Evolutionary conservation across 805 yeast species (phyloP), one percentile per base, ranked within the genome.

Genomic region (Ogataea glucozyma): DNA sequence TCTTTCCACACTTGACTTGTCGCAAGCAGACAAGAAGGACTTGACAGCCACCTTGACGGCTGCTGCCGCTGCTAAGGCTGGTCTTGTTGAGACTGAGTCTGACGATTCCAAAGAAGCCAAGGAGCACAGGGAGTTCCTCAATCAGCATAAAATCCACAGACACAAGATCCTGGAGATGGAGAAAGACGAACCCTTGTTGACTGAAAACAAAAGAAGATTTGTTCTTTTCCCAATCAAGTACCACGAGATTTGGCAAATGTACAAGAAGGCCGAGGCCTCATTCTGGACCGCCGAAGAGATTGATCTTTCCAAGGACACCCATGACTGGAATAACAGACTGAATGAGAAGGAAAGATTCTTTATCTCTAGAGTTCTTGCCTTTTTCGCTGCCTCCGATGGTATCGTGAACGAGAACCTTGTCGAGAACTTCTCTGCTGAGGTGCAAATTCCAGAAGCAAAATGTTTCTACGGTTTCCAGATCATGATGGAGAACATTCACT

Each of bases 231-330:
- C 99, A 54, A 88, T 91, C 71, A 85, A 87, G 71, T 93, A 89
- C 73, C 91, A 90, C 65, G 98, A 91, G 72, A 87, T 91, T 66
- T 91, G 98, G 98, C 96, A 91, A 69, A 90, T 95, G 76, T 91
- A 91, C 72, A 91, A 91, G 76, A 88, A 91, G 72, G 97, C 98
- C 39, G 99, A 93, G 76, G 99, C 99, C 12, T 91, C 98, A 5
- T 91, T 91, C 78, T 91, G 99, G 99, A 93, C 98, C 30, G 97
- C 98, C 36, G 99, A 91, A 74, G 99, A 93, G 72, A 89, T 91
- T 54, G 99, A 91, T 70, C 79, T 91, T 52, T 83, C 95, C 43
- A 93, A 91, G 75, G 99, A 91, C 68, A 63, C 76, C 47, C 78
- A 78, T 59, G 99, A 91, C 72, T 91, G 99, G 99, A 90, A 88